Evolutionary conservation across 148 eudicot species (phyloP), one percentile per base, ranked within the genome.

Genomic region (Diospyros kaki): DNA sequence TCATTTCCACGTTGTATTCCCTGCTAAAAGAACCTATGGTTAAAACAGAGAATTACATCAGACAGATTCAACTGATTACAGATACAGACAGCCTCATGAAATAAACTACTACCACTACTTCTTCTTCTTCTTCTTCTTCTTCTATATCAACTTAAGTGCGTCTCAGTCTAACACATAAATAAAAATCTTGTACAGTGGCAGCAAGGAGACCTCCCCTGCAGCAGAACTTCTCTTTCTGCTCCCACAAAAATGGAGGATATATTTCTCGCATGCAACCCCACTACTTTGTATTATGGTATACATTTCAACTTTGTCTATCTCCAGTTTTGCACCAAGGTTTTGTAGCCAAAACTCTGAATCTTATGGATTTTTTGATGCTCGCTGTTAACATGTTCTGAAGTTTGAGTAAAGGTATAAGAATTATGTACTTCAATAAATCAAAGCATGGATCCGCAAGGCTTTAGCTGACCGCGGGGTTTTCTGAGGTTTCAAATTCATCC

Each of bases 41-140:
- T 60, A 38, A 41, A 17, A 0, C 8, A 28, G 0, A 28, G 28
- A 28, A 28, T 56, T n/a, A 56, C 64, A 38, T 18, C 64, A 38
- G 64, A 60, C 41, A 60, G 28, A 17, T 17, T 60, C 64, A 13
- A 56, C 60, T 13, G 60, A 3, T 15, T 5, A 60, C 10, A 60
- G 2, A 28, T 28, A 28, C 28, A 28, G 28, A 28, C 28, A 28
- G 28, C 40, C 17, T 17, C 1, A 60, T 18, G 9, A 60, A 60
- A 3, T 6, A 11, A 69, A 42, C 2, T 50, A 9, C 2, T 51
- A 15, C 28, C 11, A 46, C 73, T 52, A 39, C 2, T 45, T 2
- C 1, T 39, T 9, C 18, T 28, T 70, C 73, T 70, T 6, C 46
- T 54, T 70, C 51, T 70, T 70, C 73, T 70, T 6, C 46, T 54